Conservation (phyloP, 768 basidiomycete genomes). For the Leccinum subtestaceum region DNA sequence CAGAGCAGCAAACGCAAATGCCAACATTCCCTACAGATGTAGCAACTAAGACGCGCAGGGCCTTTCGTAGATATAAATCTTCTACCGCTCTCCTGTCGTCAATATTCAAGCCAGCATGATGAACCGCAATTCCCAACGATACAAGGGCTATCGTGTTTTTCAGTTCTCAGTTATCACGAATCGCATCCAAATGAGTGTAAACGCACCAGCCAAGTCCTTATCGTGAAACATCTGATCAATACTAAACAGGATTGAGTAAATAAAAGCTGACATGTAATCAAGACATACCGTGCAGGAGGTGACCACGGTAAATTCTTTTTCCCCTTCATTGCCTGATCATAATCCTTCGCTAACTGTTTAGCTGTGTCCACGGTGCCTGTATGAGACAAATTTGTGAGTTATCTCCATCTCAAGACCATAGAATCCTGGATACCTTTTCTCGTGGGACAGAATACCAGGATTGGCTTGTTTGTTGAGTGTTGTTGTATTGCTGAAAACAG, state of each 20-base stretch:
- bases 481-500: constrained; percentile 71
- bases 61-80: constrained; percentile 62
- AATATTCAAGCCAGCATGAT: constrained; percentile 82
- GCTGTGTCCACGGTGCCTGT: constrained; percentile 66
- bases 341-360: constrained; percentile 73
- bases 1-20: constrained; percentile 1
- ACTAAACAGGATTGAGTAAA: constrained; percentile 35
- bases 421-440: constrained; percentile 59
- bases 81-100: constrained; percentile 77
- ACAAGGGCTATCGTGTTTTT: constrained; percentile 50
- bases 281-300: constrained; percentile 48
- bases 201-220: constrained; percentile 54
- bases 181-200: background rate
- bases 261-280: background rate
- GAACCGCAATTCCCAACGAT: constrained; percentile 77
- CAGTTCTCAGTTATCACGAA: background rate
- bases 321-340: constrained; percentile 50
- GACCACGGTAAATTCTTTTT: constrained; percentile 66
- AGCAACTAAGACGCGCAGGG: constrained; percentile 67
- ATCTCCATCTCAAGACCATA: background rate
- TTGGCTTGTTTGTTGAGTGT: constrained; percentile 77
- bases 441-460: constrained; percentile 85
- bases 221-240: constrained; percentile 59
- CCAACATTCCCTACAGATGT: constrained; percentile 63
- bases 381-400: background rate